Conservation (phyloP, 352 stramenopile genomes). For the Pythium biforme region DNA sequence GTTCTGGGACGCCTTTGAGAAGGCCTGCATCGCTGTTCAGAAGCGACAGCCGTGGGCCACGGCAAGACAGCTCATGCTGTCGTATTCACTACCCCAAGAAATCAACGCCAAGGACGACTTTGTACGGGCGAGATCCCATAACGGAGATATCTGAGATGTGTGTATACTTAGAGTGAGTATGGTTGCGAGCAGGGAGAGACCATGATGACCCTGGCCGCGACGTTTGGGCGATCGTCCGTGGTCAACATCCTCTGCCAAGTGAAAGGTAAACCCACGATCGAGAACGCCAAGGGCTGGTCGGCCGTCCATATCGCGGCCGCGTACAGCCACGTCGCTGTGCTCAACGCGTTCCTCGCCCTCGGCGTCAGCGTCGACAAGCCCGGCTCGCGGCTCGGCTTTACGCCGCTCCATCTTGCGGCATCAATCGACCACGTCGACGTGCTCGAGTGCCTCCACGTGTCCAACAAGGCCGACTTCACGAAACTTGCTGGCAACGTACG, state of each 20-base stretch:
- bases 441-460: constrained; percentile 39
- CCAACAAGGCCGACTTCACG: constrained; percentile 45
- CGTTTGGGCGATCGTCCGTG: constrained; percentile 45
- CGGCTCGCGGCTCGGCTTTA: constrained; percentile 53
- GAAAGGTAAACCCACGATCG: constrained; percentile 52
- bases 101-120: constrained; percentile 61
- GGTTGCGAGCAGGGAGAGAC: constrained; percentile 48
- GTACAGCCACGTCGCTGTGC: constrained; percentile 47
- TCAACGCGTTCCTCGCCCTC: constrained; percentile 45
- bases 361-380: constrained; percentile 43
- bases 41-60: constrained; percentile 36
- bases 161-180: constrained; percentile 2
- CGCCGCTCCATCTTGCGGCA: constrained; percentile 55
- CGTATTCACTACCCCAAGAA: constrained; percentile 58
- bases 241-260: constrained; percentile 65
- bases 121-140: background rate
- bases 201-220: constrained; percentile 63
- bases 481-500: constrained; percentile 49
- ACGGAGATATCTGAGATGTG: constrained; percentile 15
- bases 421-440: constrained; percentile 53
- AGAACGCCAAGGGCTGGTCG: constrained; percentile 74
- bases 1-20: constrained; percentile 61
- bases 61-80: constrained; percentile 54
- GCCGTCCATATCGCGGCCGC: constrained; percentile 54
- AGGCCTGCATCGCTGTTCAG: constrained; percentile 41